Evolutionary conservation across 345 rosid genomes (phyloP).

Genomic region (Diplotaxis tenuifolia): DNA sequence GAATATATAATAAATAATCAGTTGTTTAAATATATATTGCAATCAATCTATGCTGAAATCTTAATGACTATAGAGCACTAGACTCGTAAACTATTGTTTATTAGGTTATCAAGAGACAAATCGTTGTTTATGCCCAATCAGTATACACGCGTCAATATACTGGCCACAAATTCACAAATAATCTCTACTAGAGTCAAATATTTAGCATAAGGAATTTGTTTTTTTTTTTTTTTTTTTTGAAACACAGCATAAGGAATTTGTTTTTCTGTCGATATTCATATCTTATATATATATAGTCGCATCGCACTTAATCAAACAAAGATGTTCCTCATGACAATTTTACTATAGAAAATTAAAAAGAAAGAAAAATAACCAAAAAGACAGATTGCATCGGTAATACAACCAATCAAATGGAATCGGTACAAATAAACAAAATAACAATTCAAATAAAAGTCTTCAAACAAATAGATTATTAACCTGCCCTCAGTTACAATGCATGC

Average conservation of each 20-base stretch:
- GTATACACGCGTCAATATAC: background rate
- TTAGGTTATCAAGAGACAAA: background rate
- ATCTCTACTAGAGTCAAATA: background rate
- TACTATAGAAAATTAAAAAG: background rate
- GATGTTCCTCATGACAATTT: background rate
- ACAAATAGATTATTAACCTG: background rate
- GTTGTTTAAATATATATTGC: background rate
- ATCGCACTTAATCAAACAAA: background rate
- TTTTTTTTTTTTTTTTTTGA: too few species aligned
- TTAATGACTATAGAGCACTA: conserved; percentile 1
- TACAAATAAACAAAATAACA: conserved; percentile 18
- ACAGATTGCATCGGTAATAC: background rate
- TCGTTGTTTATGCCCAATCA: background rate
- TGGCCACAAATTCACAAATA: background rate
- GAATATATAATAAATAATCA: background rate
- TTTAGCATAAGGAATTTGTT: background rate
- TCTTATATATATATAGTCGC: background rate
- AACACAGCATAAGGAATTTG: background rate
- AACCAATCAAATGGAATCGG: conserved; percentile 9
- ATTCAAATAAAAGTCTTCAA: background rate
- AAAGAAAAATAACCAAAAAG: background rate
- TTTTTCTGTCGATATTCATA: background rate
- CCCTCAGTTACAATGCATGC: conserved; percentile 8
- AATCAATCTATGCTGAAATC: conserved; percentile 4
- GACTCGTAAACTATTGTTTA: background rate